Percentiles rank a stretch among this genome's conserved stretches.
phyloP scores from a whole-genome alignment of 2,329 filamentous ascomycete genomes.

The Acrodontium crateriforme region DNA sequence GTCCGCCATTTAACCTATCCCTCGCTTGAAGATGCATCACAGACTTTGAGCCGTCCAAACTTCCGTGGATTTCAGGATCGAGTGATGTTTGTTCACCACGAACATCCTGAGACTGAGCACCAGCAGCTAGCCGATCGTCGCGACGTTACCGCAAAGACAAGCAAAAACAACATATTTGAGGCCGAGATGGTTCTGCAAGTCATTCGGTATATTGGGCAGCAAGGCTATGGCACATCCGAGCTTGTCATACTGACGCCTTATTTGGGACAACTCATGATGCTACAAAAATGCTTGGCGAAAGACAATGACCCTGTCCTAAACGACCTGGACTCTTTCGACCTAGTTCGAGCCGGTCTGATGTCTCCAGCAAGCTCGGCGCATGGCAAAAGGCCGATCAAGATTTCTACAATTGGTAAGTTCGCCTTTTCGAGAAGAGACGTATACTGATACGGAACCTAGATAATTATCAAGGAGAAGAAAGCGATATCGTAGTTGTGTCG shows the following conservation, averaged over 20 bases:
- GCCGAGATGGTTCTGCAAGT: slow-evolving; percentile 46
- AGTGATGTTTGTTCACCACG: slow-evolving; percentile 48
- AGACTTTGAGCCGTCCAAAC: slow-evolving; percentile 27
- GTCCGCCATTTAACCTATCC: slow-evolving; percentile 46
- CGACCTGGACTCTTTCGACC: slow-evolving; percentile 45
- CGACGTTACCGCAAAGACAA: slow-evolving; percentile 9
- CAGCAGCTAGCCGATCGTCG: slow-evolving; percentile 3
- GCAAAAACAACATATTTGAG: slow-evolving; percentile 42
- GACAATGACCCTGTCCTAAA: slow-evolving; percentile 48
- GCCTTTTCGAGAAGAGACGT: background rate
- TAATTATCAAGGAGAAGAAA: slow-evolving; percentile 68
- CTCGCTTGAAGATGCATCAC: slow-evolving; percentile 36
- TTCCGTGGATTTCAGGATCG: slow-evolving; percentile 38
- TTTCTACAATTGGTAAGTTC: slow-evolving; percentile 20
- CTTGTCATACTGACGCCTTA: slow-evolving; percentile 60
- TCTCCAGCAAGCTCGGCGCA: slow-evolving; percentile 7
- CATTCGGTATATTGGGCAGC: slow-evolving; percentile 49
- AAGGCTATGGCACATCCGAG: slow-evolving; percentile 48
- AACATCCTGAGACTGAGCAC: slow-evolving; percentile 28
- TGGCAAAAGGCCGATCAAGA: slow-evolving; percentile 31
- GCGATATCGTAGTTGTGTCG: slow-evolving; percentile 55
- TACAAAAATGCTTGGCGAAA: slow-evolving; percentile 31
- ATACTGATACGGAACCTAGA: slow-evolving; percentile 6
- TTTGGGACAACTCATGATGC: slow-evolving; percentile 40
- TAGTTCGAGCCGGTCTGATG: slow-evolving; percentile 23